Percentiles rank a stretch among this genome's conserved stretches.
Evolutionary conservation across 1,284 basidiomycete genomes (phyloP).

Genomic region (Coniophora puteana): DNA sequence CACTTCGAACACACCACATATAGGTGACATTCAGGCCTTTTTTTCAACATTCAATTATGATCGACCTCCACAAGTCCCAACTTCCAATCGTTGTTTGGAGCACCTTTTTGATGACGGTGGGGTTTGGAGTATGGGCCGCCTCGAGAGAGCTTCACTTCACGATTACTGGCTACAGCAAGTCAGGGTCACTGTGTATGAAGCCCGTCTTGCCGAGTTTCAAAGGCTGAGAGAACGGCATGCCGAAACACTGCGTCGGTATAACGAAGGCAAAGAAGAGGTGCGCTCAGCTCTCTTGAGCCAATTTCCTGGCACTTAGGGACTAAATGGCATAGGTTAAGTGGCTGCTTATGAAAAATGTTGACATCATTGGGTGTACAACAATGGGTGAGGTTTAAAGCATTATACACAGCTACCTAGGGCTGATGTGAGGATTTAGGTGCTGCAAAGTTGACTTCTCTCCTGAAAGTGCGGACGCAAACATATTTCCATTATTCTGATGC

Average conservation of each 20-base stretch:
- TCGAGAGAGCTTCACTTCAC: constrained; percentile 37
- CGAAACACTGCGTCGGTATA: constrained; percentile 22
- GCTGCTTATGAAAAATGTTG: constrained; percentile 43
- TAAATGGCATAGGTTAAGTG: constrained; percentile 29
- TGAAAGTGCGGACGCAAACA: constrained; percentile 40
- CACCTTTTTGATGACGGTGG: constrained; percentile 30
- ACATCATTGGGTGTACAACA: constrained; percentile 72
- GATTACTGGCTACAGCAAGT: constrained; percentile 31
- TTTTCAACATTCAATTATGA: constrained; percentile 30
- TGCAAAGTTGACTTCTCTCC: constrained; percentile 54
- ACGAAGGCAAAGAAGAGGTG: constrained; percentile 36
- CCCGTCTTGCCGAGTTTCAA: constrained; percentile 34
- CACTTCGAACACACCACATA: constrained; percentile 25
- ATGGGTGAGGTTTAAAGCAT: too few relatives aligned
- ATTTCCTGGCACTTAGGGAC: too few relatives aligned
- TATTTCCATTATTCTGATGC: too few relatives aligned
- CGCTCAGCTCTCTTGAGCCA: constrained; percentile 20
- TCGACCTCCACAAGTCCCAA: constrained; percentile 30
- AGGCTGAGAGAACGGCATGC: constrained; percentile 30
- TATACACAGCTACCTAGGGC: too few relatives aligned
- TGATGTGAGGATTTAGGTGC: constrained; percentile 41
- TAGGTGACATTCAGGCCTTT: constrained; percentile 29
- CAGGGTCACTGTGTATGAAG: constrained; percentile 24
- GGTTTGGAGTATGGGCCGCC: constrained; percentile 41
- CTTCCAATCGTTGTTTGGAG: constrained; percentile 30